phyloP scores from a whole-genome alignment of 345 rosid genomes.

The Euphorbia tirucalli region DNA sequence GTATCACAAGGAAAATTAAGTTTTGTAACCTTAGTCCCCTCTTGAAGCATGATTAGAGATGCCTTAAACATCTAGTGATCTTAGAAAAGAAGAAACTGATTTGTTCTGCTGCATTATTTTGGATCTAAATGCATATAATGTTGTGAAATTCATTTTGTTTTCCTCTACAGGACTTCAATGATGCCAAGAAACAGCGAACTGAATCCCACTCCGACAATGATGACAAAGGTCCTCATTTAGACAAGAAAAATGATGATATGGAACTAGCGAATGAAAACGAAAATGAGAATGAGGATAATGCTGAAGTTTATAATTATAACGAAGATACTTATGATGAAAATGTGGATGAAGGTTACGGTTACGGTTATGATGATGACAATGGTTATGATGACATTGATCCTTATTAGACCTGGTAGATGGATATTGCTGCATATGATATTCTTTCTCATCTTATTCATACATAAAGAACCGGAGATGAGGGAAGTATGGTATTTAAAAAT shows the following conservation, averaged over 20 bases:
- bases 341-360: constrained; percentile 23
- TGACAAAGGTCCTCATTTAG: constrained; percentile 13
- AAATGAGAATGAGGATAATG: constrained; percentile 13
- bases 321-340: constrained; percentile 22
- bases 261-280: constrained; percentile 20
- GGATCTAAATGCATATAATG: neutral
- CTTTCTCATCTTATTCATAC: neutral
- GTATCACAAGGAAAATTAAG: neutral
- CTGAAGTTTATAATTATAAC: neutral
- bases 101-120: neutral
- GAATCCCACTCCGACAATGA: constrained; percentile 26
- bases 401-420: neutral
- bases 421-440: neutral
- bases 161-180: constrained; percentile 8
- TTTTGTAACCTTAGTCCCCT: neutral
- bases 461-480: neutral
- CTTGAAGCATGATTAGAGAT: neutral
- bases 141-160: neutral
- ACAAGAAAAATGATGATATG: constrained; percentile 9
- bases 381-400: constrained; percentile 20
- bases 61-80: neutral
- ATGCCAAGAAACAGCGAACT: constrained; percentile 34
- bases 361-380: constrained; percentile 11
- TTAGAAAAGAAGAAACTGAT: neutral
- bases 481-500: neutral